These are phyloP conservation scores for Ophiocordyceps unilateralis DNA, from an alignment of 2,329 filamentous ascomycete genomes.

Conservation along the genomic window DNA sequence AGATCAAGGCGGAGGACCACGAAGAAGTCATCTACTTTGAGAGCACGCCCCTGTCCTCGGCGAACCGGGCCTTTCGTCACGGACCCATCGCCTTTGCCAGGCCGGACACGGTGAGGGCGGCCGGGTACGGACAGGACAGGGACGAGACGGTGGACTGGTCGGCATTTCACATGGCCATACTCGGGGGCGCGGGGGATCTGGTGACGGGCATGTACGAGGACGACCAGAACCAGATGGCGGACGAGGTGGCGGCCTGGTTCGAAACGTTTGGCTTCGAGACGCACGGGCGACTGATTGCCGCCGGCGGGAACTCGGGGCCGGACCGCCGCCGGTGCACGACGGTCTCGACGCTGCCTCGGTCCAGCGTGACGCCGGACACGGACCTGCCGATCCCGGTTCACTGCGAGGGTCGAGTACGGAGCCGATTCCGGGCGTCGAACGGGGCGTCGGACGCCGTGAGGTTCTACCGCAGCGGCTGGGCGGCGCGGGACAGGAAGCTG, in stretches of 20 bases:
- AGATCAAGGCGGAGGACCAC: slow-evolving; percentile 7
- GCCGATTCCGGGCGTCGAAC: slow-evolving; percentile 5
- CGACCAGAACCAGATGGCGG: slow-evolving; percentile 18
- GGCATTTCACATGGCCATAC: slow-evolving; percentile 47
- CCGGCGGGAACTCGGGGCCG: slow-evolving; percentile 3
- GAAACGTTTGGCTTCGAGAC: slow-evolving; percentile 29
- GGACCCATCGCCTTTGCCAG: slow-evolving; percentile 36
- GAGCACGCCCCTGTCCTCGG: slow-evolving; percentile 31
- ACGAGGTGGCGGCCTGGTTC: slow-evolving; percentile 33
- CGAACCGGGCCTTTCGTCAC: slow-evolving; percentile 32
- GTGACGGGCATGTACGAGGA: slow-evolving; percentile 27
- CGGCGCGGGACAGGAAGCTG: background rate
- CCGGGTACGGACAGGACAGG: slow-evolving; percentile 11
- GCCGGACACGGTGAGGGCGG: slow-evolving; percentile 15
- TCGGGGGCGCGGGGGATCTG: slow-evolving; percentile 37
- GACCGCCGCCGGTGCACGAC: slow-evolving; percentile 5
- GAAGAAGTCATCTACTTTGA: slow-evolving; percentile 31
- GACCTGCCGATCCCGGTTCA: slow-evolving; percentile 21
- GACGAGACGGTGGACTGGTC: slow-evolving; percentile 43
- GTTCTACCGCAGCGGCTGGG: slow-evolving; percentile 11
- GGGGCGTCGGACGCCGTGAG: slow-evolving; percentile 12
- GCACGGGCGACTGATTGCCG: slow-evolving; percentile 20
- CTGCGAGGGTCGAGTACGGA: slow-evolving; percentile 13
- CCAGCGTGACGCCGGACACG: slow-evolving; percentile 12
- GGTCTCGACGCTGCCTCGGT: slow-evolving; percentile 11